Conservation (phyloP, 345 rosid species). For the Noccaea caerulescens region DNA sequence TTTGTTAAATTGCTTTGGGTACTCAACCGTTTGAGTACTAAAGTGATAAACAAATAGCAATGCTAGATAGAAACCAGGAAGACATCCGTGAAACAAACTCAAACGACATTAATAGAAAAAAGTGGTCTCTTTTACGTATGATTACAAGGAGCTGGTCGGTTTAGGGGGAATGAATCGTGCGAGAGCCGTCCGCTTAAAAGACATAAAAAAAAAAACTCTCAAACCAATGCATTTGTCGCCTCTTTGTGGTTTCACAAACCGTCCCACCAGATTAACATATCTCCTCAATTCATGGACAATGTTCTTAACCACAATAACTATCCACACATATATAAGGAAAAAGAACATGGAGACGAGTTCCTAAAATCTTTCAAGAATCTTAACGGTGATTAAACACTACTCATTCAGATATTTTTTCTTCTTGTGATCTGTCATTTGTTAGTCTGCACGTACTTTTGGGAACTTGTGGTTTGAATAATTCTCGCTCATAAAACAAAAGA, state of each 20-base stretch:
- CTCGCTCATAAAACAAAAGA: not conserved
- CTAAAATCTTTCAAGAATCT: conserved; percentile 24
- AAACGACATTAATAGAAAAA: conserved; percentile 25
- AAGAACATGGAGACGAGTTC: conserved; percentile 44
- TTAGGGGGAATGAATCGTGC: conserved; percentile 36
- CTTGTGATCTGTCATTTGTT: conserved; percentile 21
- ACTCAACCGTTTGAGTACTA: conserved; percentile 1
- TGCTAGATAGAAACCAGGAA: conserved; percentile 8
- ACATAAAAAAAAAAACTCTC: conserved; percentile 17
- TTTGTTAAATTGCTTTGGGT: not conserved
- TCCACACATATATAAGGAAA: conserved; percentile 1
- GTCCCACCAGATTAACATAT: conserved; percentile 37
- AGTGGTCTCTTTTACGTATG: conserved; percentile 23
- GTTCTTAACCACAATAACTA: conserved; percentile 12
- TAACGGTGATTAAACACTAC: conserved; percentile 7
- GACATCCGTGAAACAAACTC: conserved; percentile 14
- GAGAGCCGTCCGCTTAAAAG: conserved; percentile 35
- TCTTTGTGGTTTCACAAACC: conserved; percentile 41
- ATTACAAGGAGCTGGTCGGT: conserved; percentile 43
- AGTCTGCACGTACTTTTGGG: conserved; percentile 41
- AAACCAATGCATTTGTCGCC: conserved; percentile 42
- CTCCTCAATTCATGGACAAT: conserved; percentile 35
- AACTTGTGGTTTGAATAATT: conserved; percentile 43
- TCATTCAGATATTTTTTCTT: not conserved
- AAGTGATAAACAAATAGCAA: conserved; percentile 7